Base-by-base conservation (phyloP, 1,139 yeast species). In the Blastobotrys serpentis region DNA sequence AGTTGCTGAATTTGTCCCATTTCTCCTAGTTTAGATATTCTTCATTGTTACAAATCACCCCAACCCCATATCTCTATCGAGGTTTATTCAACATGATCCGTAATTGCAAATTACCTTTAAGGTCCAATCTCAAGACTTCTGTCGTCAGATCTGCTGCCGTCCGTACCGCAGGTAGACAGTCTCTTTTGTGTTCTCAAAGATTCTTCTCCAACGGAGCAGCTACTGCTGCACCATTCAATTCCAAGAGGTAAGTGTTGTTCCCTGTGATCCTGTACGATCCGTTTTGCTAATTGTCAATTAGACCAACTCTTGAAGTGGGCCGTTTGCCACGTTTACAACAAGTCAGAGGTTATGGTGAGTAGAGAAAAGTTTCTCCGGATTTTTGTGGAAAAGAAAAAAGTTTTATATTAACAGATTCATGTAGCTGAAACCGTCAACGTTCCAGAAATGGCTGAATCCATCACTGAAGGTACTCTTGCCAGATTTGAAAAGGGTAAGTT, bases 361-460 rank as follows among this genome's bases (percentile, higher is more conserved):
- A n/a, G n/a, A n/a, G n/a, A n/a, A n/a, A n/a, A n/a, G 26, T 23
- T 23, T 23, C 26, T 23, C 26, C 26, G 13, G n/a, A 29, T n/a
- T n/a, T n/a, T n/a, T n/a, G n/a, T n/a, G n/a, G n/a, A 29, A 44
- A 47, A 19, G 14, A 13, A 11, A 4, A 34, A 13, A 34, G 17
- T 10, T 11, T 8, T 13, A 39, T 23, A 17, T 23, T 13, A 23
- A 3, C 32, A 16, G n/a, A 7, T 22, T 16, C 19, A 37, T 37
- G 41, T 6, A 19, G 65, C 65, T 48, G 65, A 62, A 52, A 59
- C 64, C 48, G 95, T 92, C 51, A 87, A 89, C 70, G 98, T 92
- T 33, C 99, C 99, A 46, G 95, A 88, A 59, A 89, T 92, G 97
- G 98, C 98, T 45, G 99, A 92, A 72, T 90, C 98, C 48, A 85